Evolutionary conservation across 2,329 filamentous ascomycete genomes (phyloP), one percentile per base, ranked within the genome.

Genomic region (Neofusicoccum umdonicola): DNA sequence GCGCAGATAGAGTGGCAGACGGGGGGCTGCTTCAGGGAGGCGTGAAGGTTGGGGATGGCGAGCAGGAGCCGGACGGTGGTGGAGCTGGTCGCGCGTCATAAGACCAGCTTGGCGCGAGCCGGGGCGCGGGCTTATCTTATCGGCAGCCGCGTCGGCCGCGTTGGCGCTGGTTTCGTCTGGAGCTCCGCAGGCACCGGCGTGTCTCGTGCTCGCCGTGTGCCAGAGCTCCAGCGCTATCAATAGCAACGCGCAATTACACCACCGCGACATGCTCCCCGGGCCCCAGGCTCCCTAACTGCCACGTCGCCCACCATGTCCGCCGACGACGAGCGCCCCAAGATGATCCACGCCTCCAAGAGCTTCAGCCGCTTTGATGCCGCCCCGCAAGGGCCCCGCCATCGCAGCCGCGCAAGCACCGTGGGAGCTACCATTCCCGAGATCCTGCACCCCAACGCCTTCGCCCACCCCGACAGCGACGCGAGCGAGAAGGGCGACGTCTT

Each of bases 331-430:
- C 69, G 72, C 62, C 74, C 78, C 6, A 72, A 71, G 52, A 69
- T 76, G 48, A 71, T 81, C 19, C 78, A 81, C 51, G 70, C 77
- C 52, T 79, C 81, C 44, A 75, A 78, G 51, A 84, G 82, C 37
- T 85, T 85, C 70, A 81, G 79, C 5, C 80, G 82, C 27, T 77
- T 84, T 50, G 81, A 83, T 51, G 68, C 77, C 8, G 63, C 71
- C 17, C 65, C 57, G 15, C 70, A 74, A 64, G 71, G 71, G 17
- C 73, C 79, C 6, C 69, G 75, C 15, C 71, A 73, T 37, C 76
- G 79, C 47, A 79, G 77, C 68, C 72, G 81, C 70, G 80, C 81
- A 15, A 81, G 76, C 70, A 84, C 82, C 1, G 70, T 83, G 31
- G 77, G 74, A 9, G 71, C 77, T 13, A 73, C 77, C 42, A 77